phyloP scores from a whole-genome alignment of 805 yeast genomes.

The Candida fluviatilis region DNA sequence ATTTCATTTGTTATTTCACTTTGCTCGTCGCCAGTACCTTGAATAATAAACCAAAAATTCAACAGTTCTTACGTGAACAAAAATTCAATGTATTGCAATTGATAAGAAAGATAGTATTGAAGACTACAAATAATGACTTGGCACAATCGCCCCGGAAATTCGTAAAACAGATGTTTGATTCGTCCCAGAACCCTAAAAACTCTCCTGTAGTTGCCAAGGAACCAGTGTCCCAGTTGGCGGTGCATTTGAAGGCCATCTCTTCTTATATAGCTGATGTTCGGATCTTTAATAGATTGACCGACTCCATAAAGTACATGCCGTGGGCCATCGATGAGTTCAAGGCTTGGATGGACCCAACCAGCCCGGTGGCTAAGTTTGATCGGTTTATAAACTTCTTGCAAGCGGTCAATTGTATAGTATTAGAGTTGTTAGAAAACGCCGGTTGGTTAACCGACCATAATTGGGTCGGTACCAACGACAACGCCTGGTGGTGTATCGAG shows the following conservation, averaged over 20 bases:
- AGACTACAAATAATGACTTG: slow-evolving; percentile 11
- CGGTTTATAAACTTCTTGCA: slow-evolving; percentile 34
- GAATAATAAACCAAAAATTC: slow-evolving; percentile 33
- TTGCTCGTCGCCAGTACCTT: slow-evolving; percentile 32
- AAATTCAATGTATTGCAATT: slow-evolving; percentile 17
- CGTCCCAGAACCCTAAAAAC: not conserved
- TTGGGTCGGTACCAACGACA: slow-evolving; percentile 40
- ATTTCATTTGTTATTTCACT: slow-evolving; percentile 41
- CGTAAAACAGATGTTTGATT: slow-evolving; percentile 9
- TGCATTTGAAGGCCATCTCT: slow-evolving; percentile 31
- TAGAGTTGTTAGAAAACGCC: slow-evolving; percentile 39
- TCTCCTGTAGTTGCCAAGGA: slow-evolving; percentile 3
- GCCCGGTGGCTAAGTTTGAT: slow-evolving; percentile 23
- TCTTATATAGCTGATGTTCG: slow-evolving; percentile 37
- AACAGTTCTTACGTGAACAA: slow-evolving; percentile 24
- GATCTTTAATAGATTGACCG: slow-evolving; percentile 39
- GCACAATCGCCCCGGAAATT: slow-evolving; percentile 12
- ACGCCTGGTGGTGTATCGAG: slow-evolving; percentile 38
- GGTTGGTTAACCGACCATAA: slow-evolving; percentile 46
- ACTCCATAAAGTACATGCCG: slow-evolving; percentile 39
- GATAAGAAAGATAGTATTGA: slow-evolving; percentile 9
- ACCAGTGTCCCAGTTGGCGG: slow-evolving; percentile 22
- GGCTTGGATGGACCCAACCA: slow-evolving; percentile 22
- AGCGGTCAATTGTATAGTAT: slow-evolving; percentile 35
- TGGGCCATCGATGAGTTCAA: slow-evolving; percentile 40